Conservation (phyloP, 352 stramenopile species). For the Phytophthora melonis region DNA sequence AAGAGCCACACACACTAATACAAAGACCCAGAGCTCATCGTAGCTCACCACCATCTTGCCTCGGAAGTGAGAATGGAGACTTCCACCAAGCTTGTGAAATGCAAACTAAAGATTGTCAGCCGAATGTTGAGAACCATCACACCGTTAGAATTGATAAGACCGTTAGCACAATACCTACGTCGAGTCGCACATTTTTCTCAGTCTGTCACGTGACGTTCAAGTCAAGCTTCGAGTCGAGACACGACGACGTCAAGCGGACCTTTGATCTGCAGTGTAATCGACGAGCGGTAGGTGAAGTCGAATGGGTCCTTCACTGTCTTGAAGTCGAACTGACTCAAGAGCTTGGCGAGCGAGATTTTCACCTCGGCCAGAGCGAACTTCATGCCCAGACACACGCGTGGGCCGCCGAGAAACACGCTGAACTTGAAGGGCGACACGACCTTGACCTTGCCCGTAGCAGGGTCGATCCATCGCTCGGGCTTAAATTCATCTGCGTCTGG, state of each 20-base stretch:
- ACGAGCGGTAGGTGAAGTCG: conserved; percentile 51
- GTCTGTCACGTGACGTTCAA: not conserved
- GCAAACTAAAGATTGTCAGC: not conserved
- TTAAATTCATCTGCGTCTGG: conserved; percentile 68
- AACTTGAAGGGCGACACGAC: conserved; percentile 73
- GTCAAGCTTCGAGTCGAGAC: conserved; percentile 11
- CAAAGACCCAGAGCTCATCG: conserved; percentile 11
- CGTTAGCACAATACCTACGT: not conserved
- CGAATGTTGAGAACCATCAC: not conserved
- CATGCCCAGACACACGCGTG: conserved; percentile 74
- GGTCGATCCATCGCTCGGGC: conserved; percentile 76
- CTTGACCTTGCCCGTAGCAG: conserved; percentile 44
- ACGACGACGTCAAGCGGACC: conserved; percentile 42
- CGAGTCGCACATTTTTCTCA: not conserved
- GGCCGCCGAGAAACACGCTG: conserved; percentile 68
- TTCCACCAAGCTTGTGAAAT: not conserved
- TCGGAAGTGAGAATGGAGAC: not conserved
- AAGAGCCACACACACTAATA: conserved; percentile 16
- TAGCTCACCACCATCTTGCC: not conserved
- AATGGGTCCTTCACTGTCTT: conserved; percentile 51
- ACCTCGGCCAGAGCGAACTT: conserved; percentile 72
- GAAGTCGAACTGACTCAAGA: conserved; percentile 65
- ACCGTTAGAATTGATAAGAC: not conserved
- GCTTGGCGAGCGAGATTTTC: conserved; percentile 64
- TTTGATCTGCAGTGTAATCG: conserved; percentile 59